Conservation (phyloP, 2,329 filamentous ascomycete species). For the Aspergillus sp. region DNA sequence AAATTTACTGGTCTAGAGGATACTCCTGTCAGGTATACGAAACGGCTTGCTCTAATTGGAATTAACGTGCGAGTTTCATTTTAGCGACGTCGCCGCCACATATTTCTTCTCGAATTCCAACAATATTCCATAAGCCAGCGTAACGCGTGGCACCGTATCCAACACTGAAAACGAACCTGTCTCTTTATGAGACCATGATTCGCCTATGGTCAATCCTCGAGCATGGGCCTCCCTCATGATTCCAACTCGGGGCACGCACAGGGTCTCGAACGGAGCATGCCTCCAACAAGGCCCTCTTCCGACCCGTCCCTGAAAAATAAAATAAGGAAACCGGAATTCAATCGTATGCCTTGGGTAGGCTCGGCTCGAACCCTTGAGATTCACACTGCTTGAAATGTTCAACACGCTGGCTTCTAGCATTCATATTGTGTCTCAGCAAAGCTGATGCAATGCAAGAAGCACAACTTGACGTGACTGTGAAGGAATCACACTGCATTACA, state of each 20-base stretch:
- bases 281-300: neutral
- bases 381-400: neutral
- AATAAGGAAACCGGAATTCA: neutral
- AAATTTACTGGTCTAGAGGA: neutral
- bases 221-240: neutral
- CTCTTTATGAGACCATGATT: neutral
- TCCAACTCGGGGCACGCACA: neutral
- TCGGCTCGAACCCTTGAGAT: neutral
- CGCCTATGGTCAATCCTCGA: neutral
- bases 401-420: neutral
- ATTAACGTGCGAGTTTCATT: neutral
- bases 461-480: neutral
- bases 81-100: neutral
- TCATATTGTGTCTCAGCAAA: neutral
- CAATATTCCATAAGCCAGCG: neutral
- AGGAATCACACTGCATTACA: constrained; percentile 1
- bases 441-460: neutral
- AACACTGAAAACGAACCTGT: neutral
- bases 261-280: neutral
- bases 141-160: constrained; percentile 1
- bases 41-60: neutral
- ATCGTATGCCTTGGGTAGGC: neutral
- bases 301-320: neutral
- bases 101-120: neutral
- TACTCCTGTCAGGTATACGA: neutral